phyloP scores from a whole-genome alignment of 768 basidiomycete genomes.

The Phallus indusiatus region DNA sequence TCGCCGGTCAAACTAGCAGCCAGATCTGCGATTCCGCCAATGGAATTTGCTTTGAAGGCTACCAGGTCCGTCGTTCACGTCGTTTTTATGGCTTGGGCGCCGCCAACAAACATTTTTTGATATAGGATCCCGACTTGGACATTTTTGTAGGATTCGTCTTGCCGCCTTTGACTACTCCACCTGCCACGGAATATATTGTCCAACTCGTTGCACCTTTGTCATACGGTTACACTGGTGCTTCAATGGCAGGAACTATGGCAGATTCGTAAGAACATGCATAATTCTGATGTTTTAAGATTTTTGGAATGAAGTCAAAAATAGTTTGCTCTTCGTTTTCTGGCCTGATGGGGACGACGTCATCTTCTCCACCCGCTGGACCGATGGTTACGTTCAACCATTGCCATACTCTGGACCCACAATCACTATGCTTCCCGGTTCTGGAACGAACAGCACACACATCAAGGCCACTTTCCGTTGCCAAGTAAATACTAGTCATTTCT shows the following conservation, averaged over 20 bases:
- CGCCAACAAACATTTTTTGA: neutral
- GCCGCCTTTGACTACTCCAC: constrained; percentile 14
- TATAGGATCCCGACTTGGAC: constrained; percentile 16
- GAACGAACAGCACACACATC: constrained; percentile 19
- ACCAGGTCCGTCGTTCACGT: neutral
- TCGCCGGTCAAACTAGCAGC: neutral
- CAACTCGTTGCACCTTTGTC: constrained; percentile 18
- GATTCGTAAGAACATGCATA: constrained; percentile 5
- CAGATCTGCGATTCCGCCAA: neutral
- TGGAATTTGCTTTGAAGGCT: neutral
- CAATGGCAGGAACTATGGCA: constrained; percentile 20
- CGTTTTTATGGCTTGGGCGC: neutral
- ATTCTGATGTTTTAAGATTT: neutral
- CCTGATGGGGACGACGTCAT: constrained; percentile 16
- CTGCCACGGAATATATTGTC: constrained; percentile 19
- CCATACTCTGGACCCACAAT: constrained; percentile 18
- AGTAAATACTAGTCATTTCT: constrained; percentile 7
- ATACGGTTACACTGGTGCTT: constrained; percentile 21
- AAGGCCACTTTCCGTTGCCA: constrained; percentile 23
- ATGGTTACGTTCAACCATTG: constrained; percentile 19
- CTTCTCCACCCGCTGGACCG: constrained; percentile 20
- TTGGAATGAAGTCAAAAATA: neutral
- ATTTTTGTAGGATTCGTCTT: constrained; percentile 19
- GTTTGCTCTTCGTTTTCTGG: constrained; percentile 21
- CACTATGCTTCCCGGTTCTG: constrained; percentile 18